These are phyloP conservation scores for Phytopythium cucurbitacearum DNA, from an alignment of 352 stramenopile genomes.

Conservation along the genomic window DNA sequence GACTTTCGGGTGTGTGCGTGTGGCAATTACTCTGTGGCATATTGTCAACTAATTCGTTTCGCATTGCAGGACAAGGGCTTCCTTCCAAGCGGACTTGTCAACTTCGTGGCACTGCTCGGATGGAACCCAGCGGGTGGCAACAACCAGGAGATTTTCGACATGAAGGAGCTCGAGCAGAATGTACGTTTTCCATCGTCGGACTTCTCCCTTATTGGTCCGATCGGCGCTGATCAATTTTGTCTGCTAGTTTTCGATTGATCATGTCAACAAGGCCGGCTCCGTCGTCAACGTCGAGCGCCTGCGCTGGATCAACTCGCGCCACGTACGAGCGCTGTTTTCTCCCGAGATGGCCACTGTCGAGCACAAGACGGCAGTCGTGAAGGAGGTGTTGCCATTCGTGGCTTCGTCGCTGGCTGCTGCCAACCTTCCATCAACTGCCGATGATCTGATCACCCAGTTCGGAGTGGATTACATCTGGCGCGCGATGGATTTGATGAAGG, in stretches of 20 bases:
- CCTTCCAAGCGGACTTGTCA: slow-evolving; percentile 94
- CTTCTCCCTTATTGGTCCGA: neutral
- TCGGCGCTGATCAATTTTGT: neutral
- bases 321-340: slow-evolving; percentile 76
- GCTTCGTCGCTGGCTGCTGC: slow-evolving; percentile 29
- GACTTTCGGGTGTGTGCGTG: slow-evolving; percentile 88
- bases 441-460: slow-evolving; percentile 47
- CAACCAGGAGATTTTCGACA: slow-evolving; percentile 96
- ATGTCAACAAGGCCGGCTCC: slow-evolving; percentile 86
- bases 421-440: slow-evolving; percentile 15
- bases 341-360: slow-evolving; percentile 31
- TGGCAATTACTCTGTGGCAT: neutral
- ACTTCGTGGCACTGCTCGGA: slow-evolving; percentile 97
- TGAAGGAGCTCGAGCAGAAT: slow-evolving; percentile 86
- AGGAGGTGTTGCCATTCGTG: slow-evolving; percentile 68
- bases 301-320: slow-evolving; percentile 87
- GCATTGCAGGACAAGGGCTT: slow-evolving; percentile 89
- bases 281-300: slow-evolving; percentile 86
- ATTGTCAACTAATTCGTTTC: slow-evolving; percentile 4
- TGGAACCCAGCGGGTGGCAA: slow-evolving; percentile 95
- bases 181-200: slow-evolving; percentile 15
- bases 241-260: slow-evolving; percentile 74
- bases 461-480: slow-evolving; percentile 68
- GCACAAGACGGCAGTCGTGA: slow-evolving; percentile 45
- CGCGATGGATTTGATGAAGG: slow-evolving; percentile 83